phyloP scores from a whole-genome alignment of 306 rosid genomes.

The Trifolium repens region DNA sequence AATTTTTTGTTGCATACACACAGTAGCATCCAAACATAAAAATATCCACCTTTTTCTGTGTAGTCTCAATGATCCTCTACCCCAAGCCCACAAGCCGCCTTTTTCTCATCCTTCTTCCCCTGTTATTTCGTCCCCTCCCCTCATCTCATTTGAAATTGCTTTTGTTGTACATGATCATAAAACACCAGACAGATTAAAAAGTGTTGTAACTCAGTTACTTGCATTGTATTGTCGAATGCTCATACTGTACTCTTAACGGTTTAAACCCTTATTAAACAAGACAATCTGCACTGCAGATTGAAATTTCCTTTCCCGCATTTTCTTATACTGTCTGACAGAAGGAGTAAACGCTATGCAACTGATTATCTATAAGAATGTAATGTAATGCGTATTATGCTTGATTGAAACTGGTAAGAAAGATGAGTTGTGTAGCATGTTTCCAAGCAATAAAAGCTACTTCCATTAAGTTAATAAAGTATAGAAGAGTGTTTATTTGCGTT shows the following conservation, averaged over 20 bases:
- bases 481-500: neutral
- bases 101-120: neutral
- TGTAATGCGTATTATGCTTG: neutral
- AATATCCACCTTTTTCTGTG: neutral
- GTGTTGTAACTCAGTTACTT: neutral
- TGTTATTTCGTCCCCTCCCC: neutral
- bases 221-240: neutral
- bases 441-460: constrained; percentile 16
- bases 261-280: neutral
- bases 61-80: neutral
- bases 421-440: constrained; percentile 14
- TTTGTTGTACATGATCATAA: neutral
- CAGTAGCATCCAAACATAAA: constrained; percentile 3
- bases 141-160: neutral
- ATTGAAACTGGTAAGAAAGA: constrained; percentile 12
- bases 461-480: neutral
- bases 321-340: neutral
- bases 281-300: neutral
- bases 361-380: neutral
- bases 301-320: neutral
- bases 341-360: neutral
- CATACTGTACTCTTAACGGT: neutral
- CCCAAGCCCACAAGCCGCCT: neutral
- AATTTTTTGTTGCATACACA: neutral
- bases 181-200: neutral